Evolutionary conservation across 495 filamentous ascomycete species (phyloP), one percentile per base, ranked within the genome.

Genomic region (Penicillium angulare): DNA sequence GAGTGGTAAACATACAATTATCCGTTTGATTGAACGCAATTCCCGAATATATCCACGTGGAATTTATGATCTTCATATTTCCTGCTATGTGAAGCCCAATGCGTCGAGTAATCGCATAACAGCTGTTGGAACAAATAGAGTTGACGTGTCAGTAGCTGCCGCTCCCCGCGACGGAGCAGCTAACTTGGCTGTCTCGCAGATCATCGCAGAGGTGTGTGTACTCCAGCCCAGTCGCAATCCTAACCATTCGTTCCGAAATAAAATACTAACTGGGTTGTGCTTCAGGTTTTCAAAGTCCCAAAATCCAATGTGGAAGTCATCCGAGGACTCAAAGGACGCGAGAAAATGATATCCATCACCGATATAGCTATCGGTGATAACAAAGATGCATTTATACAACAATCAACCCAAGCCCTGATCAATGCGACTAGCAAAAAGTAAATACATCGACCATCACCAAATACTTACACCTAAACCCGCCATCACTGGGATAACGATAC

Each of bases 81-180:
- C 69, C 22, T 88, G 84, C 65, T 78, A 79, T 53, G 80, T 87
- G 45, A 86, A 86, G 39, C 80, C 85, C 10, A 81, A 82, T n/a
- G 78, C 77, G 6, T 83, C 75, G 47, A 78, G 78, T n/a, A 67
- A 73, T 35, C 77, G 83, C 5, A 78, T 85, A 52, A 64, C 67
- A 9, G 68, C 67, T 1, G 67, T 88, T 7, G 75, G 74, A 2
- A 67, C 77, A 1, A 75, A 82, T 6, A 65, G 67, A 9, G 73
- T 88, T 46, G 79, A 85, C 41, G 59, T 89, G 1, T 83, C 79
- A 22, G 84, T 87, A 0, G 61, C 84, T 3, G 85, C 82, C 0
- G 82, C 76, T 39, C 78, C 85, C 8, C 72, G 79, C 29, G 81
- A 87, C 18, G 84, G 85, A 2, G 82, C 85, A 61, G 81, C 85